These are phyloP conservation scores for Hanseniaspora mollemarum DNA, from an alignment of 805 yeast species.

Conservation along the genomic window DNA sequence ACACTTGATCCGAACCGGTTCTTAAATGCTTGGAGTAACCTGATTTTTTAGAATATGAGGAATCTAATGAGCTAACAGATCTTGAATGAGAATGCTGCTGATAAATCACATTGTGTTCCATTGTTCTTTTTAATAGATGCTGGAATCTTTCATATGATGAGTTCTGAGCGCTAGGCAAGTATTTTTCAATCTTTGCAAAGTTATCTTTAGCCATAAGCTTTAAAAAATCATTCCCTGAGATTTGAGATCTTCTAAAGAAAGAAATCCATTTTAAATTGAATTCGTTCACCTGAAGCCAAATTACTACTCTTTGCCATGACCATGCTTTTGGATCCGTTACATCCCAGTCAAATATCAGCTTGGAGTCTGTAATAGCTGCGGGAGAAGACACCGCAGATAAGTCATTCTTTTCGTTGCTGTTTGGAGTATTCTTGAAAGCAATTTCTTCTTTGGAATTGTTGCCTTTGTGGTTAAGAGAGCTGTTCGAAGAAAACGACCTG, in stretches of 20 bases:
- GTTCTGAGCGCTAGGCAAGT: conserved; percentile 36
- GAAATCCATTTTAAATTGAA: conserved; percentile 69
- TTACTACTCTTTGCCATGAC: conserved; percentile 54
- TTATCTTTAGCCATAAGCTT: conserved; percentile 58
- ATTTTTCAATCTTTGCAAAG: conserved; percentile 34
- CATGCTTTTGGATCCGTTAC: conserved; percentile 51
- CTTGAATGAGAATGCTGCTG: conserved; percentile 23
- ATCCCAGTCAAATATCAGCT: conserved; percentile 36
- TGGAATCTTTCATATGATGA: conserved; percentile 49
- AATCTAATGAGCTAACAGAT: conserved; percentile 20
- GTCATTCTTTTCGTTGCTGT: background rate
- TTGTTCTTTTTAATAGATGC: conserved; percentile 40
- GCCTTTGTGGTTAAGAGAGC: conserved; percentile 4
- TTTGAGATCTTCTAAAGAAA: conserved; percentile 45
- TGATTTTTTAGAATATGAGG: conserved; percentile 21
- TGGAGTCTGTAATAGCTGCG: conserved; percentile 17
- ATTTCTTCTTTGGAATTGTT: conserved; percentile 3
- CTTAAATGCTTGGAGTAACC: conserved; percentile 14
- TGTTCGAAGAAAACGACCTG: conserved; percentile 15
- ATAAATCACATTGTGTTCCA: conserved; percentile 28
- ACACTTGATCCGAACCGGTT: conserved; percentile 27
- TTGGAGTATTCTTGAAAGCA: background rate
- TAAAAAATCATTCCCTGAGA: conserved; percentile 54
- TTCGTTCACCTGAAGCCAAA: conserved; percentile 57
- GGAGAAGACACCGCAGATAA: background rate